Evolutionary conservation across 768 basidiomycete species (phyloP), one percentile per base, ranked within the genome.

Genomic region (Pleurotus platypus): DNA sequence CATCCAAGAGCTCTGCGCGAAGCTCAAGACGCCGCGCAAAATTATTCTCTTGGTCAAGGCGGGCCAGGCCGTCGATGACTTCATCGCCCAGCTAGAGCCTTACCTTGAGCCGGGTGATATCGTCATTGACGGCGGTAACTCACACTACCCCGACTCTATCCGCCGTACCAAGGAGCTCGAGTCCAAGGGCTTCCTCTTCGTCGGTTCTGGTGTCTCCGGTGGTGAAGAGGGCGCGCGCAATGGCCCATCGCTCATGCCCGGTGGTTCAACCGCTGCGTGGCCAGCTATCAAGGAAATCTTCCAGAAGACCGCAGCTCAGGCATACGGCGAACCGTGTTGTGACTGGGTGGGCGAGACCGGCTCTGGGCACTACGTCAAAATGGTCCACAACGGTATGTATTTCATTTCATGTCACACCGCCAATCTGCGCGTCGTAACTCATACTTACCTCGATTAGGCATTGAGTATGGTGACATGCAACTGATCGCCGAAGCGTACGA

Each of bases 391-490:
- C 58, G 92, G 92, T 88, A 71, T 11, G 30, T 9, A 35, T 35
- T 35, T 9, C 30, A 67, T 58, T 58, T 65, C 42, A 39, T 50
- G 5, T 35, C 27, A 39, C 57, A 45, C 43, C 20, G 45, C 53
- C 12, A 39, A 40, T 57, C 46, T 57, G 56, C 37, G 15, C 38
- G 37, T 37, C 7, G 16, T 53, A 30, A 54, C 40, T 30, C 26
- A 50, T 12, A 9, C 5, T 26, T 15, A 26, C 27, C 24, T 9
- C 11, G 24, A 8, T 46, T 62, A 95, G 96, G 96, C 79, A 99
- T 99, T 73, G 97, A 99, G 74, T 98, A 98, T 70, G 95, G 92
- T 66, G 97, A 99, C 77, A 99, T 99, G 97, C 96, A 98, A 73
- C 80, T 98, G 69, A 98, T 99, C 63, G 92, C 94, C 60, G 97